Evolutionary conservation across 306 rosid genomes (phyloP).

Genomic region (Ammopiptanthus mongolicus): DNA sequence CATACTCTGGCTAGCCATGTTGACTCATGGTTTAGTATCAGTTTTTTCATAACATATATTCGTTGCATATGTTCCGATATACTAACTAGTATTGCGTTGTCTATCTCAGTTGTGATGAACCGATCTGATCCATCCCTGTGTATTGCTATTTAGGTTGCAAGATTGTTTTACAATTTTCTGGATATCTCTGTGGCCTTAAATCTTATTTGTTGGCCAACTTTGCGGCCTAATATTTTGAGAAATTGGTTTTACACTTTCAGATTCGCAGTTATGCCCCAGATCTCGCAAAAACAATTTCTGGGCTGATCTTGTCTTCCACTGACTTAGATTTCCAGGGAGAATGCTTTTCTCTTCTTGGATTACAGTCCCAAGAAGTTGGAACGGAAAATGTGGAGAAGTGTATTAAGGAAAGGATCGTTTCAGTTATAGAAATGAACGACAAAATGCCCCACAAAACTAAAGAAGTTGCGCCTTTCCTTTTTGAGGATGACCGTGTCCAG

Average conservation of each 20-base stretch:
- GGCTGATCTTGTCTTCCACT: constrained; percentile 64
- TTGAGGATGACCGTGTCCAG: constrained; percentile 38
- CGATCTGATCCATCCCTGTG: background rate
- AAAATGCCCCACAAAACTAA: constrained; percentile 46
- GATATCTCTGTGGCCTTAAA: background rate
- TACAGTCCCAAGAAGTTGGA: constrained; percentile 52
- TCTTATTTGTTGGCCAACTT: background rate
- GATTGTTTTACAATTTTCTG: constrained; percentile 2
- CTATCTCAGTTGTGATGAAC: background rate
- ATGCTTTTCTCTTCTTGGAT: constrained; percentile 81
- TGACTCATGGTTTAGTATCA: background rate
- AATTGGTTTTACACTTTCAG: constrained; percentile 39
- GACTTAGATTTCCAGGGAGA: constrained; percentile 65
- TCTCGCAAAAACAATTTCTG: constrained; percentile 79
- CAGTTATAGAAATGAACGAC: constrained; percentile 67
- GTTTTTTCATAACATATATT: background rate
- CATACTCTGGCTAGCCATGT: background rate
- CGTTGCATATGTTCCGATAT: background rate
- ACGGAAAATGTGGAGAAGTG: constrained; percentile 48
- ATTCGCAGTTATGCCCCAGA: constrained; percentile 71
- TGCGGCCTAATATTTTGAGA: background rate
- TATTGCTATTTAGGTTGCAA: background rate
- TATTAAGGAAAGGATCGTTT: constrained; percentile 57
- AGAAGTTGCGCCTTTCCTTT: constrained; percentile 57
- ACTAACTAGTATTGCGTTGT: background rate